Conservation (phyloP, 306 rosid genomes). For the Citrullus amarus region DNA sequence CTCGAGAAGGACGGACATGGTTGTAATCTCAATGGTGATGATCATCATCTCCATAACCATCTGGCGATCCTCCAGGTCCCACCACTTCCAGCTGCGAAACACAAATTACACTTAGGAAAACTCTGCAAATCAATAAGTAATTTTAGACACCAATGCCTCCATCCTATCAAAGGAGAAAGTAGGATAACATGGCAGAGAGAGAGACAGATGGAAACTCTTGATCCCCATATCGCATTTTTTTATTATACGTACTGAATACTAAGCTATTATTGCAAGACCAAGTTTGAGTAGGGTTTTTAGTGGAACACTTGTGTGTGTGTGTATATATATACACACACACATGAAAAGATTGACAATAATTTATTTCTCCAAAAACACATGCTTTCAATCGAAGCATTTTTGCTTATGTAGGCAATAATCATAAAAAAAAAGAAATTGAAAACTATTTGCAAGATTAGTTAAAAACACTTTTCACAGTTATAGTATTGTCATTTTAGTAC, state of each 20-base stretch:
- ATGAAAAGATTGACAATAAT: background rate
- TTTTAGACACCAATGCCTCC: background rate
- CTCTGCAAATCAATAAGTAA: background rate
- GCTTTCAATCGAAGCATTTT: background rate
- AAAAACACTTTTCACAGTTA: background rate
- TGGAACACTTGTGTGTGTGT: too few relatives aligned
- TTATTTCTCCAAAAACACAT: background rate
- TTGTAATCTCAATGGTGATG: constrained; percentile 24
- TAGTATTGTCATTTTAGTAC: background rate
- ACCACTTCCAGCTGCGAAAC: constrained; percentile 28
- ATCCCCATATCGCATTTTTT: background rate
- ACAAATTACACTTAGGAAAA: constrained; percentile 3
- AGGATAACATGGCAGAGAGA: background rate
- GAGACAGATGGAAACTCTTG: background rate
- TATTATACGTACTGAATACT: background rate
- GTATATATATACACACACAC: too few relatives aligned
- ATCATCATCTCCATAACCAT: constrained; percentile 23
- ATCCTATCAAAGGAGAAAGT: background rate
- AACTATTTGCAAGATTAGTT: background rate
- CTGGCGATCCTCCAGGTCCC: constrained; percentile 36
- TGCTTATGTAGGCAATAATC: too few relatives aligned
- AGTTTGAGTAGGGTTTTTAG: background rate
- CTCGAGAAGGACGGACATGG: background rate
- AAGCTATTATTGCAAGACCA: background rate
- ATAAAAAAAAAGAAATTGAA: background rate